These are phyloP conservation scores for Lathyrus oleraceus DNA, from an alignment of 306 rosid species.

Conservation along the genomic window DNA sequence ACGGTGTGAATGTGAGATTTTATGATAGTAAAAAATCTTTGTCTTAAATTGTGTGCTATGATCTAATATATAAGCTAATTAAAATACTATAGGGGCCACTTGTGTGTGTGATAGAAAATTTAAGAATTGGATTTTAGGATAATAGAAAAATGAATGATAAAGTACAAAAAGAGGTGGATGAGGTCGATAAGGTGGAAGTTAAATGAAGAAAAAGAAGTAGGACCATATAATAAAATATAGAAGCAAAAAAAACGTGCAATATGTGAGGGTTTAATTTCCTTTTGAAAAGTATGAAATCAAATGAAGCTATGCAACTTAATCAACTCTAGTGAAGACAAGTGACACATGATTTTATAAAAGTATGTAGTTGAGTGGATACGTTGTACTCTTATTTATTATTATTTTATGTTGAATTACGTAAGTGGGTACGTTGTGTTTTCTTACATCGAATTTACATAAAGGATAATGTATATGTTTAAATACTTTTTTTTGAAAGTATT, in stretches of 20 bases:
- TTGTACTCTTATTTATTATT: background rate
- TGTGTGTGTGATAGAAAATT: background rate
- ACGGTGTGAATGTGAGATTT: background rate
- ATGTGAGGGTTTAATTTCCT: conserved; percentile 23
- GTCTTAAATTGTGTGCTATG: conserved; percentile 5
- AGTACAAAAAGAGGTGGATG: conserved; percentile 5
- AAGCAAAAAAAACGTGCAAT: conserved; percentile 63
- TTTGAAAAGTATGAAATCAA: conserved; percentile 1
- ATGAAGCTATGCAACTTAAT: background rate
- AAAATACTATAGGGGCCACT: background rate
- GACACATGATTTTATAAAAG: background rate
- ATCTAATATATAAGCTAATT: background rate
- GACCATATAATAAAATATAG: conserved; percentile 39
- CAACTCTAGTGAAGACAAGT: background rate
- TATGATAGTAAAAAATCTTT: background rate
- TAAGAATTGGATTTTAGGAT: background rate
- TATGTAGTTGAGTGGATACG: background rate
- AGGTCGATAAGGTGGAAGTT: conserved; percentile 32
- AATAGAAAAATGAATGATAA: background rate
- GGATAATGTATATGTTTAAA: no score
- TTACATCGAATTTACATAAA: background rate
- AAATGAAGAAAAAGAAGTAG: conserved; percentile 12
- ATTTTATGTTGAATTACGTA: background rate
- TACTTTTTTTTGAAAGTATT: no score
- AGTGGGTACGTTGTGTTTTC: background rate